Evolutionary conservation across 75 land plant genomes (phyloP).

Genomic region (Adiantum capillusveneris): DNA sequence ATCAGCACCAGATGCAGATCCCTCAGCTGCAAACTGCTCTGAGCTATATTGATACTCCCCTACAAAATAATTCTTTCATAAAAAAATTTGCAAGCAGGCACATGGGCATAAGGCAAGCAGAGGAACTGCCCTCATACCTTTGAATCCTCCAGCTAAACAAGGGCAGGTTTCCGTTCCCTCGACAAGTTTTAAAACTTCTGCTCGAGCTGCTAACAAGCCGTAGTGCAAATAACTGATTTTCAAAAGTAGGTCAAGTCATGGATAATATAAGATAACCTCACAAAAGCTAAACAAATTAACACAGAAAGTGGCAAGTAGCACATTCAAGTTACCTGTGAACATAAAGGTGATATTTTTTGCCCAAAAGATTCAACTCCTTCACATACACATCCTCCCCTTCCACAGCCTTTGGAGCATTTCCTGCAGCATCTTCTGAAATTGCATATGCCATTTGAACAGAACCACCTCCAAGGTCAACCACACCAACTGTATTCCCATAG

Average conservation of each 20-base stretch:
- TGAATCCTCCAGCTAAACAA: slow-evolving; percentile 59
- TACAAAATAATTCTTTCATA: slow-evolving; percentile 14
- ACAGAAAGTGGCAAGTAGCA: not conserved
- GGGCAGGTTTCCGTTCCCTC: slow-evolving; percentile 32
- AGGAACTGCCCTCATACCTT: slow-evolving; percentile 38
- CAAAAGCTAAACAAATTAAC: too few species aligned
- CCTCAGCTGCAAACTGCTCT: slow-evolving; percentile 33
- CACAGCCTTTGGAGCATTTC: slow-evolving; percentile 51
- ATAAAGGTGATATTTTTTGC: slow-evolving; percentile 68
- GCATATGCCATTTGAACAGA: slow-evolving; percentile 99
- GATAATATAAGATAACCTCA: too few species aligned
- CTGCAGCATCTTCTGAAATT: slow-evolving; percentile 68
- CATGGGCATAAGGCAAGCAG: too few species aligned
- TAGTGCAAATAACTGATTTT: slow-evolving; percentile 83
- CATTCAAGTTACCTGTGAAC: slow-evolving; percentile 71
- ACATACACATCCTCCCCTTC: slow-evolving; percentile 75
- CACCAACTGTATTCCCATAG: slow-evolving; percentile 78
- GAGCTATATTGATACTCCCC: slow-evolving; percentile 69
- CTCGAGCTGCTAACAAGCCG: slow-evolving; percentile 92
- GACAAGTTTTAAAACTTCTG: slow-evolving; percentile 68
- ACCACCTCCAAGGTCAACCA: slow-evolving; percentile 98
- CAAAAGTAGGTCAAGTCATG: too few species aligned
- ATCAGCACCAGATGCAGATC: slow-evolving; percentile 51
- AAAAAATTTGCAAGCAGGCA: too few species aligned
- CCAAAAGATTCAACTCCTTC: slow-evolving; percentile 60